Base-by-base conservation (phyloP, 352 stramenopile species). In the Phytopythium chamaehyphon region DNA sequence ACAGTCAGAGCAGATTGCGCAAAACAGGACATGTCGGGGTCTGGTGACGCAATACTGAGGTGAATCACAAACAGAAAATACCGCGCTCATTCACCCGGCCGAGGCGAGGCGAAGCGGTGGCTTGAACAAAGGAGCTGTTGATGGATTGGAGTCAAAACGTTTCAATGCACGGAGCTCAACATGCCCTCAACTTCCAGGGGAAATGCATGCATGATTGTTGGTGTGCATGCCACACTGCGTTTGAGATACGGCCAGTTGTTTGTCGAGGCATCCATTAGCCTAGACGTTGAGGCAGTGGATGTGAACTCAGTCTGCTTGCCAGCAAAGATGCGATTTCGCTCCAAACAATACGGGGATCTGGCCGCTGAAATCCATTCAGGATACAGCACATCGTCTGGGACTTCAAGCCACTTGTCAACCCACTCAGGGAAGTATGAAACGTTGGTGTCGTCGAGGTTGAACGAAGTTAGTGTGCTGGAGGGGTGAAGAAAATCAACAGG, bases 1-100 rank as follows among this genome's bases (percentile, higher is more conserved):
- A 33, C 28, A 33, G 28, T 33, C 28, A 9, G 9, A 9, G 28
- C 28, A 33, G 28, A 10, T 33, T 33, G 9, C 28, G 28, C 28
- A 33, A 33, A 33, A 33, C 5, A 33, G 28, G 28, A 33, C 28
- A 10, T 33, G 40, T 47, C 21, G 9, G 12, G 16, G 26, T 22
- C 10, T n/a, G 10, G 9, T 59, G 52, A 33, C 28, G 28, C 28
- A 33, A 33, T n/a, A n/a, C n/a, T n/a, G n/a, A n/a, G n/a, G n/a
- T n/a, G n/a, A n/a, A n/a, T n/a, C n/a, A n/a, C n/a, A n/a, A n/a
- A n/a, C n/a, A n/a, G n/a, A n/a, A n/a, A n/a, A n/a, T n/a, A n/a
- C n/a, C n/a, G n/a, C n/a, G n/a, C n/a, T n/a, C n/a, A n/a, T n/a
- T n/a, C n/a, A n/a, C n/a, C n/a, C n/a, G n/a, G n/a, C n/a, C n/a